Evolutionary conservation across 345 rosid species (phyloP), one percentile per base, ranked within the genome.

Genomic region (Eucalyptus globulus): DNA sequence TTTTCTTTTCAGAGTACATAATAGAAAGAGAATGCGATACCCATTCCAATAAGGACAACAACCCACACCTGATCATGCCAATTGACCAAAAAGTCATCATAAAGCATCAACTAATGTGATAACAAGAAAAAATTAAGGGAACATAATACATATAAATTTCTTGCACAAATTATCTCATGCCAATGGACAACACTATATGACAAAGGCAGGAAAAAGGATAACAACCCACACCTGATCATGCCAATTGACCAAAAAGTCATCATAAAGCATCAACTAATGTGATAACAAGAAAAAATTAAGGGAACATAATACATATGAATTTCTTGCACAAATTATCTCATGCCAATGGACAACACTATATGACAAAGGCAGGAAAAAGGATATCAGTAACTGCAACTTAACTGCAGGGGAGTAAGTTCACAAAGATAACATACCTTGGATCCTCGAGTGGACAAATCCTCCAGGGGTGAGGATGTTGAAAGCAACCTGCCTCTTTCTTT

Each of bases 381-480:
- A 87, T 53, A 80, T 43, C n/a, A 14, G 15, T 69, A 47, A 69
- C 21, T 45, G 56, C 49, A 40, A 65, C 21, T 88, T 69, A 65
- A 31, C 80, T n/a, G 54, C 60, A 50, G 53, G 60, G 31, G 47
- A 56, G 45, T 21, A 83, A 87, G 51, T 37, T 54, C 62, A 51
- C 87, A 87, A 85, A 87, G 31, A 85, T n/a, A 87, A 14, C 88
- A 87, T 90, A 97, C 98, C 93, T 92, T 90, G 89, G 91, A 90
- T 91, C 88, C 91, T 87, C n/a, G 80, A 86, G 90, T 60, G 88
- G 93, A 89, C 90, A 92, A 89, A 87, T 92, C 95, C 90, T 92
- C 91, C 22, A 90, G 88, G 86, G 97, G 92, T 51, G 87, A 90
- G 89, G 94, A 43, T 86, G 89, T 88, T 89, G 91, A 60, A 91